Base-by-base conservation (phyloP, 1,284 basidiomycete species). In the Irpex rosettiformis region DNA sequence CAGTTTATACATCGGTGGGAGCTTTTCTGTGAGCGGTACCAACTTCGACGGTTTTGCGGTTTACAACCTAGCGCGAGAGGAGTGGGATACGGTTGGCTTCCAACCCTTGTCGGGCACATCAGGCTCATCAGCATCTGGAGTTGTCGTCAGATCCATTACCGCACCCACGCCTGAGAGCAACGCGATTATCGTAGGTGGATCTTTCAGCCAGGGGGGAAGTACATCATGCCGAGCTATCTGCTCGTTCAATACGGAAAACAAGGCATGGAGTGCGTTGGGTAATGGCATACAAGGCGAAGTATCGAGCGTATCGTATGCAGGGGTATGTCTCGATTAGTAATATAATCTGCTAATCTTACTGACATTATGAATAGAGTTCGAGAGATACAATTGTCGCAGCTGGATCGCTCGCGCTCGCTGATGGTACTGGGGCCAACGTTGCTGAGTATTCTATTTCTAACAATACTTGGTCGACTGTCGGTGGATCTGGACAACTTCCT, bases 201-300 rank as follows among this genome's bases (percentile, higher is more conserved):
- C 88, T 16, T 98, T 99, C 66, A 77, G 84, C 0, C 81, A 84
- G 47, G 93, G 91, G 1, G 96, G 94, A 6, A 82, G 85, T 0
- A 74, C 91, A 18, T 72, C 77, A 0, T 98, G 96, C 72, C 80
- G 83, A 33, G 88, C 84, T 1, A 85, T 98, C 52, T 99, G 96
- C 72, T 76, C 84, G 21, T 88, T 92, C 72, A 86, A 94, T 67
- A 82, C 79, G 3, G 71, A 71, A 3, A 77, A 76, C 16, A 85
- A 83, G 61, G 87, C 90, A 66, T 99, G 96, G 96, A 86, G 77
- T 54, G 73, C 82, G 1, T 80, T 97, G 28, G 94, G 93, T n/a
- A 80, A 76, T 57, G 94, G 94, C 11, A 81, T 98, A 52, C 79
- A 83, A 62, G 96, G 96, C 24, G 87, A 95, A 56, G 86, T 97